Base-by-base conservation (phyloP, 1,284 basidiomycete genomes). In the Grifola frondosa region DNA sequence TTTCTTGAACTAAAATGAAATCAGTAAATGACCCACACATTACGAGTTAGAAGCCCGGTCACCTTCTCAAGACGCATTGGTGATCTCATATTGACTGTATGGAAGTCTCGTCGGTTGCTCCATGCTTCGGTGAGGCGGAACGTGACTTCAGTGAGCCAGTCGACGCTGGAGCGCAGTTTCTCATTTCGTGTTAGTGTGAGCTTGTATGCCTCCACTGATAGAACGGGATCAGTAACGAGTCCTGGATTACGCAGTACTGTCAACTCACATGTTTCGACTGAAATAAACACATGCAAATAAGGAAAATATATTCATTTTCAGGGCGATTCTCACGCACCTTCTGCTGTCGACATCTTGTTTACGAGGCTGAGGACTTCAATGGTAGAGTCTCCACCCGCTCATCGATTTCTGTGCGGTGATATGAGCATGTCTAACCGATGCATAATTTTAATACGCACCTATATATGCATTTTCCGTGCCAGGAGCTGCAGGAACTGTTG, bases 321-420 rank as follows among this genome's bases (percentile, higher is more conserved):
- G 29, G 31, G 9, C 29, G 21, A 19, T 36, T 48, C 44, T 16
- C 44, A 54, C 54, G 56, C 71, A 88, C 88, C 70, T 75, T 90
- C 80, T 30, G 77, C 70, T 29, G 78, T 74, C 4, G 77, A 72
- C 61, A 89, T 73, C 32, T 73, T 72, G 58, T 78, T 73, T 35
- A 88, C 73, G 25, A 75, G 67, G 47, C 84, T 81, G 25, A 87
- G 63, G 17, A 84, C 74, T 52, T 91, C 86, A 32, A 90, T 71
- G 3, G 88, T 91, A 40, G 73, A 74, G 48, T 90, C 85, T 2
- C 76, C 78, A 7, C 91, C 91, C 91, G 69, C 54, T 89, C 84
- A 39, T 63, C 63, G 19, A 66, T 49, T 25, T 69, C 65, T 59
- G 59, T 43, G 7, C 16, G 11, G 6, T 1, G 1, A 19, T 5